Evolutionary conservation across 176 grass and related monocot species (phyloP).

Genomic region (Zea mays): Zm-B73-REFERENCE-NAM-5.0 NC_050105.1:64176001-64176500

Average conservation of each 20-base stretch:
- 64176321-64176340: slow-evolving; percentile 76
- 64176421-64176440: slow-evolving; percentile 55
- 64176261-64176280: slow-evolving; percentile 58
- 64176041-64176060: not conserved
- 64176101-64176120: not conserved
- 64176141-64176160: slow-evolving; percentile 67
- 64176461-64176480: slow-evolving; percentile 1
- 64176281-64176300: slow-evolving; percentile 46
- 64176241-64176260: slow-evolving; percentile 62
- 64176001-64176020: not conserved
- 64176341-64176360: slow-evolving; percentile 96
- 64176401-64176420: slow-evolving; percentile 92
- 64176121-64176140: slow-evolving; percentile 58
- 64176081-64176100: slow-evolving; percentile 20
- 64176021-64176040: not conserved
- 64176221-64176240: slow-evolving; percentile 38
- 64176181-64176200: slow-evolving; percentile 38
- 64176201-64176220: slow-evolving; percentile 50
- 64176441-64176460: not conserved
- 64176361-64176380: slow-evolving; percentile 99
- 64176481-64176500: not conserved
- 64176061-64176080: not conserved
- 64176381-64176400: slow-evolving; percentile 93
- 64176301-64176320: slow-evolving; percentile 53
- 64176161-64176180: slow-evolving; percentile 60